A percentile compares a stretch with the other conserved stretches of the same genome.
Conservation (phyloP, 352 stramenopile species). For the Thraustotheca clavata region DNA sequence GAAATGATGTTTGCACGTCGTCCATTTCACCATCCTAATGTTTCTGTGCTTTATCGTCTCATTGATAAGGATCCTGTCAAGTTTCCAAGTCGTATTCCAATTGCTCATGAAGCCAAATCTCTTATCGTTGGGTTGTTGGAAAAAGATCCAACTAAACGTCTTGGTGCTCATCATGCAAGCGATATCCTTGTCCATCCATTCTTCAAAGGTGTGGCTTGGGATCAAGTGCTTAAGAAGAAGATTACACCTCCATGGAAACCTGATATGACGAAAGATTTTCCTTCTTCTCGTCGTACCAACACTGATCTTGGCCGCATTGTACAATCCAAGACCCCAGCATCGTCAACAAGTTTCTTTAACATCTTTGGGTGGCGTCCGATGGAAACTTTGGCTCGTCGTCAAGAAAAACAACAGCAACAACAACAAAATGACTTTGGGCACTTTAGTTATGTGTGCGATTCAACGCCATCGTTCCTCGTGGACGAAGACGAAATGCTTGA, state of each 20-base stretch:
- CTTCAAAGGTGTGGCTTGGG: conserved; percentile 72
- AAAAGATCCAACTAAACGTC: conserved; percentile 74
- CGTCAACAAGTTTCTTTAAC: conserved; percentile 59
- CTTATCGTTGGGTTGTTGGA: conserved; percentile 71
- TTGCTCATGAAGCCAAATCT: conserved; percentile 56
- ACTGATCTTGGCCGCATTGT: conserved; percentile 51
- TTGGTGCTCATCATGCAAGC: conserved; percentile 71
- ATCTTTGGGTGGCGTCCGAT: conserved; percentile 40
- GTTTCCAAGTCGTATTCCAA: conserved; percentile 67
- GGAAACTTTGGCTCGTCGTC: conserved; percentile 8
- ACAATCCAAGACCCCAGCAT: conserved; percentile 78
- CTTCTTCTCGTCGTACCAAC: conserved; percentile 59
- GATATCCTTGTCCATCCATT: conserved; percentile 80
- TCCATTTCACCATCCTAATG: conserved; percentile 87
- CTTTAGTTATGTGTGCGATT: conserved; percentile 85
- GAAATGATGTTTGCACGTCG: conserved; percentile 88
- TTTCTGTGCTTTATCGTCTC: conserved; percentile 86
- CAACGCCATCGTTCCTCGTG: conserved; percentile 81
- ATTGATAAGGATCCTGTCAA: conserved; percentile 85
- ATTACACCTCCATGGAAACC: conserved; percentile 66
- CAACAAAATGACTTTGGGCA: conserved; percentile 71
- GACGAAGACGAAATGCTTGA: conserved; percentile 86
- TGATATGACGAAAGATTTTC: conserved; percentile 24
- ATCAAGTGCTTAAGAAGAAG: conserved; percentile 76
- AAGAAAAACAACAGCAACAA: conserved; percentile 34